phyloP scores from a whole-genome alignment of 345 rosid species.

The Linum tenue region DNA sequence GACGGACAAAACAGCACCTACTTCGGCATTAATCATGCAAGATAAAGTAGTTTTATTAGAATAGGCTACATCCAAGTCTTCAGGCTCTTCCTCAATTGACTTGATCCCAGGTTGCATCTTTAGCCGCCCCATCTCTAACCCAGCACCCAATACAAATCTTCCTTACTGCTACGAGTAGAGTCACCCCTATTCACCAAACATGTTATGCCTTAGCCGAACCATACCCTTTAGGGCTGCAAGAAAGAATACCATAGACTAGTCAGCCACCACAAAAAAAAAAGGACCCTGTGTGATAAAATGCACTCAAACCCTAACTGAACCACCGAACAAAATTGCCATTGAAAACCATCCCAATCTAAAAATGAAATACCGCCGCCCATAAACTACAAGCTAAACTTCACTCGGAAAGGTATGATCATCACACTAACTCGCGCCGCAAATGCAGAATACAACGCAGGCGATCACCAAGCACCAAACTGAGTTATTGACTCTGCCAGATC shows the following conservation, averaged over 20 bases:
- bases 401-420: background rate
- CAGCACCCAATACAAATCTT: background rate
- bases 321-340: background rate
- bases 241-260: background rate
- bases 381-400: background rate
- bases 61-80: conserved; percentile 51
- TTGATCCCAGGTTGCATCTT: conserved; percentile 87
- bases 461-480: background rate
- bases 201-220: conserved; percentile 18
- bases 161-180: background rate
- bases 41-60: conserved; percentile 56
- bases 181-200: conserved; percentile 9
- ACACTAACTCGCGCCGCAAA: background rate
- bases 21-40: conserved; percentile 79
- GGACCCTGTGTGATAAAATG: background rate
- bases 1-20: conserved; percentile 88
- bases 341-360: too few relatives aligned
- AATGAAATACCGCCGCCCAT: background rate
- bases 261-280: background rate
- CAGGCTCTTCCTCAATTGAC: conserved; percentile 91
- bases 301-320: background rate
- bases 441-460: background rate
- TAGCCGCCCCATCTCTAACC: conserved; percentile 66
- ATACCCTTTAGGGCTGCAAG: conserved; percentile 25
- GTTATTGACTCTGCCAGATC: background rate